A percentile compares a stretch with the other conserved stretches of the same genome.
Evolutionary conservation across 1,139 yeast genomes (phyloP).

Genomic region (Taiozyma onychis): DNA sequence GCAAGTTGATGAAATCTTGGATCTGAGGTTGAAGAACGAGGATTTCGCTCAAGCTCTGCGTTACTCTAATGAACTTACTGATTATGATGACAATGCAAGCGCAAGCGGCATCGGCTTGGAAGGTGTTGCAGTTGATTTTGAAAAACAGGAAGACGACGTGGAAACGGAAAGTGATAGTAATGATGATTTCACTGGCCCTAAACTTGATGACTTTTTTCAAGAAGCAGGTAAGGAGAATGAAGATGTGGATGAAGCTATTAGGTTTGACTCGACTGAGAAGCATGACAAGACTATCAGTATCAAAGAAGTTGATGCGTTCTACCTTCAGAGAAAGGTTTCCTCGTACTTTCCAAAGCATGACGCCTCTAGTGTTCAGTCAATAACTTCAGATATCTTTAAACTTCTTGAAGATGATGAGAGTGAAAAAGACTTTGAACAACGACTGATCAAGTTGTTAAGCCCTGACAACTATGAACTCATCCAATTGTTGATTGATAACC

Average conservation of each 20-base stretch:
- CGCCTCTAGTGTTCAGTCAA: slow-evolving; percentile 30
- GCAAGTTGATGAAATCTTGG: slow-evolving; percentile 44
- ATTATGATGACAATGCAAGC: slow-evolving; percentile 40
- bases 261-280: slow-evolving; percentile 9
- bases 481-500: slow-evolving; percentile 43
- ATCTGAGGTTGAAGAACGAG: slow-evolving; percentile 36
- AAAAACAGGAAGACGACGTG: slow-evolving; percentile 26
- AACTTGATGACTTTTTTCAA: slow-evolving; percentile 22
- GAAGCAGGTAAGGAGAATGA: slow-evolving; percentile 31
- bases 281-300: slow-evolving; percentile 1
- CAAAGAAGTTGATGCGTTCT: slow-evolving; percentile 42
- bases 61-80: slow-evolving; percentile 52
- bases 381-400: slow-evolving; percentile 25
- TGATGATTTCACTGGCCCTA: slow-evolving; percentile 24
- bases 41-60: slow-evolving; percentile 49
- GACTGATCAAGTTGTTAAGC: slow-evolving; percentile 45
- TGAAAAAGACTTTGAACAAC: slow-evolving; percentile 44
- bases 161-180: slow-evolving; percentile 22
- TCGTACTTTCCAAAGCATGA: slow-evolving; percentile 30
- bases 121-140: slow-evolving; percentile 37
- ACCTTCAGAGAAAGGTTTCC: slow-evolving; percentile 42
- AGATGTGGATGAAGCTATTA: slow-evolving; percentile 27
- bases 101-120: slow-evolving; percentile 33
- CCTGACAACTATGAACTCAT: slow-evolving; percentile 47
- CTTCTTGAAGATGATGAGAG: slow-evolving; percentile 33